Evolutionary conservation across 805 yeast species (phyloP).

Genomic region (Zygotorulaspora florentina): DNA sequence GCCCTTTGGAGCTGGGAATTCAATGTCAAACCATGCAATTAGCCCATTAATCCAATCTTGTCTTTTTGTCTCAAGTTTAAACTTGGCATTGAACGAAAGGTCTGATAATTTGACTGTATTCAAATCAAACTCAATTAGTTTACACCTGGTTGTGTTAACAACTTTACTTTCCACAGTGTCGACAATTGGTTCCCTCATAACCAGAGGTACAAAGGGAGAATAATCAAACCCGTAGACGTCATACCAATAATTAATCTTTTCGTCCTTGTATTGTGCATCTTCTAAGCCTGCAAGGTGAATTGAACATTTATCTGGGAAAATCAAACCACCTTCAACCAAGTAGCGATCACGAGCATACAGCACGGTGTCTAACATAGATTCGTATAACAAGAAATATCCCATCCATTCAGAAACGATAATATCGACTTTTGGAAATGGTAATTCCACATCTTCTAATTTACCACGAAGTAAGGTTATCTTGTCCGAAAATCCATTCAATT

Average conservation of each 20-base stretch:
- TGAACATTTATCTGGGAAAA: slow-evolving; percentile 90
- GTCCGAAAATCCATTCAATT: slow-evolving; percentile 76
- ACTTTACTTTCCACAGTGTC: slow-evolving; percentile 83
- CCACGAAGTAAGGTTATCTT: slow-evolving; percentile 87
- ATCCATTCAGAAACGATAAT: slow-evolving; percentile 98
- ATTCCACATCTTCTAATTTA: slow-evolving; percentile 83
- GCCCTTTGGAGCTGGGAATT: slow-evolving; percentile 57
- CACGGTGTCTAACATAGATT: slow-evolving; percentile 97
- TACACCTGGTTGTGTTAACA: slow-evolving; percentile 67
- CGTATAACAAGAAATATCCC: slow-evolving; percentile 96
- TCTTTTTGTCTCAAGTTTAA: slow-evolving; percentile 67
- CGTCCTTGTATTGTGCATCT: slow-evolving; percentile 87
- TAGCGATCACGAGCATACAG: slow-evolving; percentile 90
- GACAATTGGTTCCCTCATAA: slow-evolving; percentile 91
- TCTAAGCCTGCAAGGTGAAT: slow-evolving; percentile 90
- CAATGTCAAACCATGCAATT: slow-evolving; percentile 93
- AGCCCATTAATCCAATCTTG: slow-evolving; percentile 84
- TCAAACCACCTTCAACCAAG: slow-evolving; percentile 71
- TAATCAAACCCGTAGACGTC: slow-evolving; percentile 97
- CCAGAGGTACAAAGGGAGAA: slow-evolving; percentile 79
- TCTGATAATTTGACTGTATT: slow-evolving; percentile 84
- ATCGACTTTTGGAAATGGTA: slow-evolving; percentile 87
- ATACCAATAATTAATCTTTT: slow-evolving; percentile 91
- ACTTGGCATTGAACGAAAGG: slow-evolving; percentile 68
- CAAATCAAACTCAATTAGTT: slow-evolving; percentile 78